Evolutionary conservation across 2,329 filamentous ascomycete genomes (phyloP), one percentile per base, ranked within the genome.

Genomic region (Huntiella decipiens): DNA sequence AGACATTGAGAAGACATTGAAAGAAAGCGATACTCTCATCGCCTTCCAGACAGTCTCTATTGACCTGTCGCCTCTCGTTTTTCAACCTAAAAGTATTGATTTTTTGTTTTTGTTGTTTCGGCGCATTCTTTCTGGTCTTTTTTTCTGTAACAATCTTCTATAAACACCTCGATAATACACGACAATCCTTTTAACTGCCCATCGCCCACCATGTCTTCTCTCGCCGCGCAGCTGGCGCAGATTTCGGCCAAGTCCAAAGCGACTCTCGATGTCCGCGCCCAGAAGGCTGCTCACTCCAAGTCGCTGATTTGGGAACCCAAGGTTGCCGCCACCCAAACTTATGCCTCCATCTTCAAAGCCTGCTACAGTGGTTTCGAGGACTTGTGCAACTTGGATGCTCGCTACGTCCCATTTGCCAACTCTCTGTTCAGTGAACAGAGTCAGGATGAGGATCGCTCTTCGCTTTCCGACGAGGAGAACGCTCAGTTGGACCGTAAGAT

Each of bases 361-460:
- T 96, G 88, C 58, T 69, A 77, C 53, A 83, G 93, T 56, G 91
- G 87, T 2, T 98, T 88, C 57, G 77, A 86, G 52, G 91, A 98
- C 57, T 68, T 98, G 49, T 96, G 91, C 61, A 75, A 78, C 53
- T 70, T 98, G 45, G 92, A 99, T 59, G 61, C 68, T 17, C 76
- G 86, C 49, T 96, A 95, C 56, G 57, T 70, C 11, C 67, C 71
- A 33, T 98, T 88, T 58, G 71, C 74, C 51, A 68, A 71, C 48
- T 87, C 77, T 45, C 70, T 99, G 47, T 99, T 96, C 70, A 92
- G 82, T 66, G 82, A 91, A 55, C 83, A 94, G 65, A 95, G 88
- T 63, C 87, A 86, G 60, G 71, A 74, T 51, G 79, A 94, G 57
- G 91, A 98, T 59, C 75, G 91, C 45, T 80, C 76, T 16, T 80